phyloP scores from a whole-genome alignment of 805 yeast species.

The Starmerella scarabaei region DNA sequence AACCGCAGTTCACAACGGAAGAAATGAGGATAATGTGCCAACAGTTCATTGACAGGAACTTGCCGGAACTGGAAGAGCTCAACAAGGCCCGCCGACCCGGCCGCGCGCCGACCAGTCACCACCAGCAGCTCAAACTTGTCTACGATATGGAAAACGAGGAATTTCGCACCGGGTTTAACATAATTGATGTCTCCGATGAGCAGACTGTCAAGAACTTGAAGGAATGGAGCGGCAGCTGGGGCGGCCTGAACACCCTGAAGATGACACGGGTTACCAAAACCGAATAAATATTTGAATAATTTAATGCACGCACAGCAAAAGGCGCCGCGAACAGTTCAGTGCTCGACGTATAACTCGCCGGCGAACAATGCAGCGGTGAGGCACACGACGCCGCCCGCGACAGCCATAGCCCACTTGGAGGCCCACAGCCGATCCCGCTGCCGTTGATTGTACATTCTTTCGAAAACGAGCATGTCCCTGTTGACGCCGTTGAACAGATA shows the following conservation, averaged over 20 bases:
- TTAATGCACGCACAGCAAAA: not conserved
- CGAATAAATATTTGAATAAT: too few relatives aligned
- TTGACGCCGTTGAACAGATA: slow-evolving; percentile 44
- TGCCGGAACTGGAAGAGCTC: slow-evolving; percentile 57
- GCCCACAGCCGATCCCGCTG: slow-evolving; percentile 9
- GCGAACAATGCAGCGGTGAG: slow-evolving; percentile 12
- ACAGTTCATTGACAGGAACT: slow-evolving; percentile 50
- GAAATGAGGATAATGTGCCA: slow-evolving; percentile 52
- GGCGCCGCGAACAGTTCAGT: too few relatives aligned
- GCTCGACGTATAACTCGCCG: too few relatives aligned
- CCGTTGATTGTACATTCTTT: slow-evolving; percentile 3
- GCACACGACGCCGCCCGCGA: slow-evolving; percentile 6
- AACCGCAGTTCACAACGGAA: slow-evolving; percentile 36
- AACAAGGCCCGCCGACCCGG: slow-evolving; percentile 65
- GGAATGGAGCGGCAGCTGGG: slow-evolving; percentile 72
- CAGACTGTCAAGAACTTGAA: slow-evolving; percentile 47
- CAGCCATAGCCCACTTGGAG: not conserved
- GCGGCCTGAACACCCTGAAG: slow-evolving; percentile 35
- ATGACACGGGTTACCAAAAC: slow-evolving; percentile 5
- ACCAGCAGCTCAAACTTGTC: slow-evolving; percentile 50
- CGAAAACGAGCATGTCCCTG: slow-evolving; percentile 31
- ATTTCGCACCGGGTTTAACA: slow-evolving; percentile 49
- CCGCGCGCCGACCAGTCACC: slow-evolving; percentile 66
- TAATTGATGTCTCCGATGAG: slow-evolving; percentile 59
- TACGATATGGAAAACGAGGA: slow-evolving; percentile 48